phyloP scores from a whole-genome alignment of 148 eudicot genomes.

The Fagopyrum tataricum region DNA sequence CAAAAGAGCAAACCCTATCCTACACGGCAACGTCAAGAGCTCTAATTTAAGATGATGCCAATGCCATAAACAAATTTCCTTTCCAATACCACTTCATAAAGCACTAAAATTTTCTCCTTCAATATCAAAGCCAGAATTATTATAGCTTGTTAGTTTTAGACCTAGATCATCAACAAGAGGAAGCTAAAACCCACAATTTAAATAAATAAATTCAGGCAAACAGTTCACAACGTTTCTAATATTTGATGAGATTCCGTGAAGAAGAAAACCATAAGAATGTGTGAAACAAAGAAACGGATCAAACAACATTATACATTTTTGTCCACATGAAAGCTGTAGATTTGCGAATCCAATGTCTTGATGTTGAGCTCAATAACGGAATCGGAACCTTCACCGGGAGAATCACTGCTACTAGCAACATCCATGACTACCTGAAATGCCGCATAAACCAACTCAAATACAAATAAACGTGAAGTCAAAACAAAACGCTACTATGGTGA shows the following conservation, averaged over 20 bases:
- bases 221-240: background rate
- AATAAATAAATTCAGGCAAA: background rate
- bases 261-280: background rate
- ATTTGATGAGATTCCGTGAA: background rate
- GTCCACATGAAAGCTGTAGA: constrained; percentile 48
- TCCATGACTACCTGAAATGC: constrained; percentile 33
- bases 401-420: constrained; percentile 45
- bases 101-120: background rate
- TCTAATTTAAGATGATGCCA: background rate
- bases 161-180: background rate
- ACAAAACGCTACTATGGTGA: background rate
- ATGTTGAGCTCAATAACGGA: constrained; percentile 63
- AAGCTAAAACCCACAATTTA: background rate
- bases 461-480: background rate
- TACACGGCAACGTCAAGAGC: background rate
- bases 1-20: background rate
- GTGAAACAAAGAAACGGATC: background rate
- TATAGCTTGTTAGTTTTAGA: background rate
- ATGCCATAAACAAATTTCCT: background rate
- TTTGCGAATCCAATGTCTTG: constrained; percentile 78
- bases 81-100: background rate
- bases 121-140: background rate
- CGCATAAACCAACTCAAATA: background rate
- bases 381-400: constrained; percentile 34
- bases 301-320: constrained; percentile 39